These are phyloP conservation scores for Aschersonia sp. DNA, from an alignment of 2,329 filamentous ascomycete genomes.

Conservation along the genomic window DNA sequence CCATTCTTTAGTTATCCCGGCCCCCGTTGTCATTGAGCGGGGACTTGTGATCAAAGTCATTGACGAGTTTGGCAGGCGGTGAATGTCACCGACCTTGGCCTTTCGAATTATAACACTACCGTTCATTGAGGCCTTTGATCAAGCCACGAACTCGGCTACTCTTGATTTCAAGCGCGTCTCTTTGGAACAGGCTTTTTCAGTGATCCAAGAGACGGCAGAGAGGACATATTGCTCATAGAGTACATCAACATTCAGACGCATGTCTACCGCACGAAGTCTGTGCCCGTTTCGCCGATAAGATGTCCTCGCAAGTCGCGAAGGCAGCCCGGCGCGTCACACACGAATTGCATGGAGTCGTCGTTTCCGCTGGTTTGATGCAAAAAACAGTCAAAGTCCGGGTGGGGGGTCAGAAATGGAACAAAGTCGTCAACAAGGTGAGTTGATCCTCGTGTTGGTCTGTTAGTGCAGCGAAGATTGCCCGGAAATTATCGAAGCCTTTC, in stretches of 20 bases:
- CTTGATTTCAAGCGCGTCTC: too few relatives aligned
- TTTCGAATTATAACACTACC: too few relatives aligned
- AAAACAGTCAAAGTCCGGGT: conserved; percentile 69
- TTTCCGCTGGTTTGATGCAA: conserved; percentile 63
- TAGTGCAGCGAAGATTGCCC: too few relatives aligned
- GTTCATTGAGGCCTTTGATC: too few relatives aligned
- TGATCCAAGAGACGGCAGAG: too few relatives aligned
- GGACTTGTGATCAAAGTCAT: too few relatives aligned
- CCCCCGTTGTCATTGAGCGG: too few relatives aligned
- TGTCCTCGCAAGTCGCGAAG: conserved; percentile 26
- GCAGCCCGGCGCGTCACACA: conserved; percentile 29
- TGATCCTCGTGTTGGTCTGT: not conserved
- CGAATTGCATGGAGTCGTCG: conserved; percentile 52
- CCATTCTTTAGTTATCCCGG: too few relatives aligned
- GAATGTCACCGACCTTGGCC: not conserved
- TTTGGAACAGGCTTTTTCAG: too few relatives aligned
- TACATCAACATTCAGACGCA: too few relatives aligned
- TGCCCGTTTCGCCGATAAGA: conserved; percentile 6
- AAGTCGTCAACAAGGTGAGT: conserved; percentile 55
- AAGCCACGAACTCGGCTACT: too few relatives aligned
- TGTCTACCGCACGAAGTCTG: not conserved
- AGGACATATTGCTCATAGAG: too few relatives aligned
- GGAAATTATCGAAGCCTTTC: not conserved
- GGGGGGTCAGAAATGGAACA: conserved; percentile 58
- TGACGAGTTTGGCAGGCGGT: not conserved